Percentiles rank a stretch among this genome's conserved stretches.
These are phyloP conservation scores for Umbelopsis sp. DNA, from an alignment of 371 early-diverging fungal species.

Conservation along the genomic window DNA sequence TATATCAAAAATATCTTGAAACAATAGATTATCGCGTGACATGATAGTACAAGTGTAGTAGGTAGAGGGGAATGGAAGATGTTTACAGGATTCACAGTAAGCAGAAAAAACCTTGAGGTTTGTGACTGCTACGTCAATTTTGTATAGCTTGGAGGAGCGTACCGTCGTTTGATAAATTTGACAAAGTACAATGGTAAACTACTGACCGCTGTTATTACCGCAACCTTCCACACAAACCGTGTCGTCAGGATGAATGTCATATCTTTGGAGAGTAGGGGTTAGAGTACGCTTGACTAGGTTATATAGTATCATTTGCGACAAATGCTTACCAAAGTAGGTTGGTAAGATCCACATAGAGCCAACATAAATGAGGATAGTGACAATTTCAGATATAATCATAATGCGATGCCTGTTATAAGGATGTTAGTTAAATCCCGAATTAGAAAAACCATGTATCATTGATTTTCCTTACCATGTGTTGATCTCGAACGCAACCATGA, in stretches of 20 bases:
- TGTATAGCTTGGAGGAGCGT: conserved; percentile 78
- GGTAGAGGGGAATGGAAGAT: too few species aligned
- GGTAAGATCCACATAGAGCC: conserved; percentile 87
- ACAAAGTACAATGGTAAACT: conserved; percentile 83
- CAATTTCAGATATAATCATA: conserved; percentile 87
- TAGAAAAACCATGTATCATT: too few species aligned
- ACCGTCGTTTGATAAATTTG: conserved; percentile 69
- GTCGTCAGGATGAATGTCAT: conserved; percentile 82
- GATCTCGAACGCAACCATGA: conserved; percentile 98
- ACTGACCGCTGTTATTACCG: conserved; percentile 87
- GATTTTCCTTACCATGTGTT: conserved; percentile 72
- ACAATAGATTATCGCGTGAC: conserved; percentile 72
- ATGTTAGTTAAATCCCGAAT: not conserved
- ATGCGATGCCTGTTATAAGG: conserved; percentile 63
- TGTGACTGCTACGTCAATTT: conserved; percentile 52
- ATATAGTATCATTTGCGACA: not conserved
- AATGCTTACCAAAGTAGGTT: conserved; percentile 83
- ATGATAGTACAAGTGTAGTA: not conserved
- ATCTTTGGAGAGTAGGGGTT: conserved; percentile 49
- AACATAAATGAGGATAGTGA: conserved; percentile 83
- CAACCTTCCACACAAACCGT: conserved; percentile 89
- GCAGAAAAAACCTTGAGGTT: too few species aligned
- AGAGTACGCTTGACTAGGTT: not conserved
- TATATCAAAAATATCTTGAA: conserved; percentile 87
- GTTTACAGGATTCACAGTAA: too few species aligned